Conservation (phyloP, 345 rosid genomes). For the Tarenaya hassleriana region DNA sequence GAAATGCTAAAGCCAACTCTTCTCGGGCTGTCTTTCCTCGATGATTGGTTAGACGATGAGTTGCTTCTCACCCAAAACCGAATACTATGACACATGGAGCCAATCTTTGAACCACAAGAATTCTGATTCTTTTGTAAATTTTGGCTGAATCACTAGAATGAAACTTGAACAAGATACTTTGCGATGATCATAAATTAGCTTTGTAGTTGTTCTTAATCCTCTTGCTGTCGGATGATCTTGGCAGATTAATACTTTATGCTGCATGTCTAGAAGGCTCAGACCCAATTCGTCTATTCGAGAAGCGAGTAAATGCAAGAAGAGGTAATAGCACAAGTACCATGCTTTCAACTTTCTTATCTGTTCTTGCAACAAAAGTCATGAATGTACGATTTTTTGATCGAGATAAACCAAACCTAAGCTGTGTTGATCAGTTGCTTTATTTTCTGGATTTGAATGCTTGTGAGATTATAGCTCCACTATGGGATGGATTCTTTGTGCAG, state of each 20-base stretch:
- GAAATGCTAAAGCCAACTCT: no score
- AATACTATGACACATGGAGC: no score
- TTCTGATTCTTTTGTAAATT: no score
- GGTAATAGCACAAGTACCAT: slow-evolving; percentile 34
- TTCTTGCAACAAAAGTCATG: neutral
- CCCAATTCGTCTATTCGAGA: slow-evolving; percentile 87
- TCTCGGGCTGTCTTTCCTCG: no score
- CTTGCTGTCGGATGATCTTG: slow-evolving; percentile 8
- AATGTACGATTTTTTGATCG: neutral
- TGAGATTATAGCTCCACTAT: slow-evolving; percentile 10
- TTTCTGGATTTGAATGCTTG: slow-evolving; percentile 1
- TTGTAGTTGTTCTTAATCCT: neutral
- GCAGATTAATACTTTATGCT: slow-evolving; percentile 68
- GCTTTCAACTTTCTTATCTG: slow-evolving; percentile 2
- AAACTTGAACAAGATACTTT: neutral
- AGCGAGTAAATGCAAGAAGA: slow-evolving; percentile 75
- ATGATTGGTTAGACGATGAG: no score
- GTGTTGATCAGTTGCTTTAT: neutral
- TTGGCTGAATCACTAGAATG: neutral
- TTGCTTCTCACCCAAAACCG: no score
- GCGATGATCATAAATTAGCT: slow-evolving; percentile 1
- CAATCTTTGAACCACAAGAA: no score
- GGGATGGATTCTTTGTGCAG: slow-evolving; percentile 33
- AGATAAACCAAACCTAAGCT: neutral
- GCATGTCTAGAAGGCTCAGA: slow-evolving; percentile 95